These are phyloP conservation scores for Stemphylium lycopersici DNA, from an alignment of 2,329 filamentous ascomycete species.

Conservation along the genomic window DNA sequence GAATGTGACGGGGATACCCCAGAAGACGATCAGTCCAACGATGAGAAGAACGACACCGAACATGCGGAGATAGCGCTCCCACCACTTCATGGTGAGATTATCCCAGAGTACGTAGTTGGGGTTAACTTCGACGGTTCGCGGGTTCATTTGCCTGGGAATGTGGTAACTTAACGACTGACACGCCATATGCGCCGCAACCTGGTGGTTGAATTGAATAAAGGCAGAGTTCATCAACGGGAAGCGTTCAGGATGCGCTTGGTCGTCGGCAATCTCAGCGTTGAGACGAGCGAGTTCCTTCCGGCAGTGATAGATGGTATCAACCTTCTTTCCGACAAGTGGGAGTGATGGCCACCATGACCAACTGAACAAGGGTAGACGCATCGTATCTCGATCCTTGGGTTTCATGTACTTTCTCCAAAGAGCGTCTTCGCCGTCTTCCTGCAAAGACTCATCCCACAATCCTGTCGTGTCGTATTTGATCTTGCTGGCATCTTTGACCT, in stretches of 20 bases:
- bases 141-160: constrained; percentile 89
- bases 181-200: constrained; percentile 97
- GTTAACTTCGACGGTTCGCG: constrained; percentile 89
- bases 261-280: constrained; percentile 89
- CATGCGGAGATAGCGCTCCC: constrained; percentile 81
- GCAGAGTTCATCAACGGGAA: constrained; percentile 95
- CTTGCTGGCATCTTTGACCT: constrained; percentile 31
- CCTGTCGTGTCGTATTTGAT: constrained; percentile 40
- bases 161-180: constrained; percentile 92
- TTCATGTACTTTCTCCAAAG: constrained; percentile 84
- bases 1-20: constrained; percentile 89
- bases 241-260: constrained; percentile 82
- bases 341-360: constrained; percentile 75
- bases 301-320: constrained; percentile 93
- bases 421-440: constrained; percentile 50
- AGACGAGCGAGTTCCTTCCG: constrained; percentile 83
- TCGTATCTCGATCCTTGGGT: constrained; percentile 82
- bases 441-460: constrained; percentile 38
- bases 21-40: constrained; percentile 79
- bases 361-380: constrained; percentile 67
- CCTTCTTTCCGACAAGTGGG: constrained; percentile 84
- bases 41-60: constrained; percentile 70
- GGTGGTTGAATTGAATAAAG: constrained; percentile 98
- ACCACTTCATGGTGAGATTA: constrained; percentile 96
- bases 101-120: constrained; percentile 95